These are phyloP conservation scores for Stramenopiles sp. DNA, from an alignment of 352 stramenopile genomes.

Conservation along the genomic window DNA sequence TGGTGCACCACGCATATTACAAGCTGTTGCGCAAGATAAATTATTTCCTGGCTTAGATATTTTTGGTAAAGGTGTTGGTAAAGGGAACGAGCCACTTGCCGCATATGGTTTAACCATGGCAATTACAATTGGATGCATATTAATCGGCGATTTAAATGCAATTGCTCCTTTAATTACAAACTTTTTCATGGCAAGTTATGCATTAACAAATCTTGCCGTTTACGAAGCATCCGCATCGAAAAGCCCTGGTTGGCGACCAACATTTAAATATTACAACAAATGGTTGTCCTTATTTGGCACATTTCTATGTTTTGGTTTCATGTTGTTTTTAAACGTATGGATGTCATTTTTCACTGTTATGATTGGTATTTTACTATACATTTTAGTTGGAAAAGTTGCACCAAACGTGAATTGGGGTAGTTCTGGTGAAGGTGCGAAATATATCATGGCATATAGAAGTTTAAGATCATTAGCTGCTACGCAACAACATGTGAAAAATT, in stretches of 20 bases:
- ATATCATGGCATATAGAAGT: too few species aligned
- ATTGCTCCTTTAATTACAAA: slow-evolving; percentile 50
- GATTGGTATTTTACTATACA: slow-evolving; percentile 16
- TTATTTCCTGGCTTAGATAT: not conserved
- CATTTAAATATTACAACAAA: slow-evolving; percentile 46
- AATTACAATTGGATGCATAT: not conserved
- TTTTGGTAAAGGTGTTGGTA: not conserved
- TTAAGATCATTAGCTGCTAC: too few species aligned
- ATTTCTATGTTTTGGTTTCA: slow-evolving; percentile 34
- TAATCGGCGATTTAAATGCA: slow-evolving; percentile 7
- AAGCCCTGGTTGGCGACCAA: slow-evolving; percentile 40
- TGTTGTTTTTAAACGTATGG: slow-evolving; percentile 31
- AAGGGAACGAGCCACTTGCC: not conserved
- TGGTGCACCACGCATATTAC: not conserved
- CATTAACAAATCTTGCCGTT: slow-evolving; percentile 38
- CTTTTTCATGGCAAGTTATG: slow-evolving; percentile 44
- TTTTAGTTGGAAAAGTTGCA: too few species aligned
- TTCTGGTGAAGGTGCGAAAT: too few species aligned
- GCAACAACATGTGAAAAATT: too few species aligned
- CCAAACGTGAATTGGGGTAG: too few species aligned
- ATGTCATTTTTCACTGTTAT: slow-evolving; percentile 19
- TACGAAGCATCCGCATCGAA: slow-evolving; percentile 33
- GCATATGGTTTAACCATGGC: not conserved
- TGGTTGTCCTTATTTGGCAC: slow-evolving; percentile 31
- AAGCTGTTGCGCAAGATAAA: not conserved